These are phyloP conservation scores for Phoma sp. DNA, from an alignment of 2,329 filamentous ascomycete genomes.

Conservation along the genomic window DNA sequence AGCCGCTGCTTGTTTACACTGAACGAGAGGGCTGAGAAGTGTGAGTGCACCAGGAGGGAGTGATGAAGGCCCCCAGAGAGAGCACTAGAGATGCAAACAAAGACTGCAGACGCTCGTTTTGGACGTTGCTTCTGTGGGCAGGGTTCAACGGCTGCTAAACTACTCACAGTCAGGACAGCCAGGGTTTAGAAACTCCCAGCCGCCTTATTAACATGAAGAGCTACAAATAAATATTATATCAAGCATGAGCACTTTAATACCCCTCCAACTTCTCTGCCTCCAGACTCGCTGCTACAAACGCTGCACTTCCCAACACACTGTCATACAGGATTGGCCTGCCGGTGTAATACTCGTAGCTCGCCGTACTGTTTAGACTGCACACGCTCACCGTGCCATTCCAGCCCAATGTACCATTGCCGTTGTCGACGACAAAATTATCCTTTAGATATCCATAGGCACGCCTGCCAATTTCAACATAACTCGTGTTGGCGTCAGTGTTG, in stretches of 20 bases:
- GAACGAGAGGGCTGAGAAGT: background rate
- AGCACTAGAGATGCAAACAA: background rate
- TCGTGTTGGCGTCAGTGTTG: too few relatives aligned
- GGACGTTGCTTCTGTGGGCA: background rate
- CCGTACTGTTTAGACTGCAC: conserved; percentile 34
- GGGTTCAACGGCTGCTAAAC: background rate
- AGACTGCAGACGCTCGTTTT: too few relatives aligned
- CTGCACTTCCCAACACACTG: conserved; percentile 46
- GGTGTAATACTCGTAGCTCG: conserved; percentile 32
- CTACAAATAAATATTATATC: too few relatives aligned
- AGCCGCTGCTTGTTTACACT: background rate
- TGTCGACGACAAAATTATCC: conserved; percentile 28
- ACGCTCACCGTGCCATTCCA: conserved; percentile 43
- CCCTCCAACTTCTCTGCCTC: conserved; percentile 26
- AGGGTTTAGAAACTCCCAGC: too few relatives aligned
- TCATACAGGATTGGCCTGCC: background rate
- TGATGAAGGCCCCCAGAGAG: too few relatives aligned
- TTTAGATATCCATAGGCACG: conserved; percentile 48
- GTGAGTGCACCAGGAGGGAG: too few relatives aligned
- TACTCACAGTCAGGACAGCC: background rate
- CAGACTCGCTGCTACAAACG: conserved; percentile 36
- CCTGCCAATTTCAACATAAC: conserved; percentile 32
- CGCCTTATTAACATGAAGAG: too few relatives aligned
- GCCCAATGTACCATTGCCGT: conserved; percentile 33
- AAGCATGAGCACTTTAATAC: background rate